Conservation (phyloP, 768 basidiomycete genomes). For the Tylopilus plumbeoviolaceoides region DNA sequence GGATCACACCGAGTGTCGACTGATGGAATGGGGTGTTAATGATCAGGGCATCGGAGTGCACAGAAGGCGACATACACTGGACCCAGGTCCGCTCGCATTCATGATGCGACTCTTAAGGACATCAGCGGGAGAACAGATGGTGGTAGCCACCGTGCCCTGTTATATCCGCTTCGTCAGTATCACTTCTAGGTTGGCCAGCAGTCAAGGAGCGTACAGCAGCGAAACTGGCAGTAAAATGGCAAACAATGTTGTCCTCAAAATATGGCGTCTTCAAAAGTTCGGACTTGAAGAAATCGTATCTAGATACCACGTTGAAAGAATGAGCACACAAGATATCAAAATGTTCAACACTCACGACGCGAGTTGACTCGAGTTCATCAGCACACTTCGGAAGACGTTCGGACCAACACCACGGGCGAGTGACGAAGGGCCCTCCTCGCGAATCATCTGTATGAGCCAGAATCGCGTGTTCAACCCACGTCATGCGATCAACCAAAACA, state of each 20-base stretch:
- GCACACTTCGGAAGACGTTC: conserved; percentile 78
- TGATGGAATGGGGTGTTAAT: conserved; percentile 16
- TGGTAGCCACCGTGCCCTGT: conserved; percentile 84
- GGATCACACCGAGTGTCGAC: conserved; percentile 72
- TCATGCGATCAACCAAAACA: background rate
- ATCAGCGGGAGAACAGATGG: conserved; percentile 85
- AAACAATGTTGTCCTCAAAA: conserved; percentile 77
- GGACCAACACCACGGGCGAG: conserved; percentile 75
- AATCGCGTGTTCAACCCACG: background rate
- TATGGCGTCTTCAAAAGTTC: conserved; percentile 67
- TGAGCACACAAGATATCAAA: background rate
- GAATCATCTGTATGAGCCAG: conserved; percentile 61
- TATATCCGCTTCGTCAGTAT: background rate
- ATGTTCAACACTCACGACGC: conserved; percentile 59
- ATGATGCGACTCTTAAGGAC: conserved; percentile 88
- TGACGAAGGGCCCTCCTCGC: conserved; percentile 78
- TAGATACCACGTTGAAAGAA: conserved; percentile 21
- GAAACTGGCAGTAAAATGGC: conserved; percentile 84
- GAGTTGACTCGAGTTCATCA: conserved; percentile 92
- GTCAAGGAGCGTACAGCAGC: conserved; percentile 56
- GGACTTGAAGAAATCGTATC: conserved; percentile 90
- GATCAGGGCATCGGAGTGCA: background rate
- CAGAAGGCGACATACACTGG: conserved; percentile 47
- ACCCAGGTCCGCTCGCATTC: conserved; percentile 83
- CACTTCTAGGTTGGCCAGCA: background rate